phyloP scores from a whole-genome alignment of 805 yeast species.

The Wickerhamomyces queroliae region DNA sequence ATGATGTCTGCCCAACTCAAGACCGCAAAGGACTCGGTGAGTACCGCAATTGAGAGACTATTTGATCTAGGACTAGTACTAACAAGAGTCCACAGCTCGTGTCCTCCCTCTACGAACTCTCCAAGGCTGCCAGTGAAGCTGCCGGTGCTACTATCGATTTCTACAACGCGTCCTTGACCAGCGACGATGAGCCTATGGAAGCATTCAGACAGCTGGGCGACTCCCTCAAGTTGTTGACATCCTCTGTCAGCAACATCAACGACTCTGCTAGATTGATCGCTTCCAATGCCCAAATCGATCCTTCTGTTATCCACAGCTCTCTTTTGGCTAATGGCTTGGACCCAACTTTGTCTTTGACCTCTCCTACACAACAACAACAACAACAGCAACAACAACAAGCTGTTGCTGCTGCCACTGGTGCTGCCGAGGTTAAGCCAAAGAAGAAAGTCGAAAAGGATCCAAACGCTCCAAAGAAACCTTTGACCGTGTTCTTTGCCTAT shows the following conservation, averaged over 20 bases:
- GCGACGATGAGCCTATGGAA: conserved; percentile 39
- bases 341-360: conserved; percentile 21
- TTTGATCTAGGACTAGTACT: background rate
- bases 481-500: conserved; percentile 79
- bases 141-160: conserved; percentile 76
- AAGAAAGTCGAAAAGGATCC: conserved; percentile 70
- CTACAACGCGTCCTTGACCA: conserved; percentile 51
- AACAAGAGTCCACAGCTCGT: conserved; percentile 45
- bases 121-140: conserved; percentile 83
- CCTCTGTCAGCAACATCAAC: conserved; percentile 27
- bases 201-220: conserved; percentile 38
- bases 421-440: conserved; percentile 22
- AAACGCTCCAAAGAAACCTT: conserved; percentile 92
- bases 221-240: conserved; percentile 32
- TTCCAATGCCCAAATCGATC: conserved; percentile 1
- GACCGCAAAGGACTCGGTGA: background rate
- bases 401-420: conserved; percentile 19
- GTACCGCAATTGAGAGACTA: background rate
- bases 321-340: conserved; percentile 15
- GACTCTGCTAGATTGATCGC: conserved; percentile 14
- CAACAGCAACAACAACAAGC: conserved; percentile 9
- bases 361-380: conserved; percentile 2
- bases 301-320: conserved; percentile 5
- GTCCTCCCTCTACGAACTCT: conserved; percentile 72
- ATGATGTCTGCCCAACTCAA: background rate